Percentiles rank a stretch among this genome's conserved stretches.
These are phyloP conservation scores for Phialemonium atrogriseum DNA, from an alignment of 2,329 filamentous ascomycete genomes.

Conservation along the genomic window DNA sequence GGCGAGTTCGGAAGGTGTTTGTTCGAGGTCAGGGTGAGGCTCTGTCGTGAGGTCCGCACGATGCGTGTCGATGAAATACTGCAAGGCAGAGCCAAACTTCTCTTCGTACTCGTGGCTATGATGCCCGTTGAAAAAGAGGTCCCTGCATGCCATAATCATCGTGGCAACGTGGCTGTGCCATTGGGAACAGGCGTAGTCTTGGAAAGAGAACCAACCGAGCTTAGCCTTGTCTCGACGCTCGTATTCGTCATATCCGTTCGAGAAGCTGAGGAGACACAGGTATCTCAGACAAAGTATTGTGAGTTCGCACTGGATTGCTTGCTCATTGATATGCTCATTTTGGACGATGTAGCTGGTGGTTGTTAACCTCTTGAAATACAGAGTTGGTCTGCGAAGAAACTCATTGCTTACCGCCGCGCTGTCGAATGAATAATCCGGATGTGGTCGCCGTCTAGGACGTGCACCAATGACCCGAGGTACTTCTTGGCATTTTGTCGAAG, in stretches of 20 bases:
- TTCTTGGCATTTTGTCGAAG: constrained; percentile 20
- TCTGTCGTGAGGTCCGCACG: too few species aligned
- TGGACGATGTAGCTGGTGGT: constrained; percentile 14
- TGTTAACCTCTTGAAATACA: neutral
- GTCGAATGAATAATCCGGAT: constrained; percentile 30
- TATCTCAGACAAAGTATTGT: constrained; percentile 24
- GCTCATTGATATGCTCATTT: constrained; percentile 14
- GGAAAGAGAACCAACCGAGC: constrained; percentile 24
- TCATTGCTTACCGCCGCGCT: constrained; percentile 21
- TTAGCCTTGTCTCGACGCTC: constrained; percentile 8
- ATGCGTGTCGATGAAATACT: constrained; percentile 5
- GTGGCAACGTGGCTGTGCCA: constrained; percentile 24
- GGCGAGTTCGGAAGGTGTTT: constrained; percentile 5
- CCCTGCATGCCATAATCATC: constrained; percentile 9
- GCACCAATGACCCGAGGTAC: constrained; percentile 28
- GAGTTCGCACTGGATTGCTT: constrained; percentile 20
- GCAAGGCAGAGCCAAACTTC: constrained; percentile 5
- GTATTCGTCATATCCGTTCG: constrained; percentile 5
- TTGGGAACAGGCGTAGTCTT: constrained; percentile 27
- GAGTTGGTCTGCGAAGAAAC: neutral
- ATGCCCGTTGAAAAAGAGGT: constrained; percentile 4
- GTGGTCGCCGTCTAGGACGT: constrained; percentile 18
- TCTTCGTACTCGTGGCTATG: neutral
- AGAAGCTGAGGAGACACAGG: constrained; percentile 24
- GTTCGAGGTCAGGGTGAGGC: neutral